Conservation (phyloP, 257 asterid species). For the Scutellaria galericulata region DNA sequence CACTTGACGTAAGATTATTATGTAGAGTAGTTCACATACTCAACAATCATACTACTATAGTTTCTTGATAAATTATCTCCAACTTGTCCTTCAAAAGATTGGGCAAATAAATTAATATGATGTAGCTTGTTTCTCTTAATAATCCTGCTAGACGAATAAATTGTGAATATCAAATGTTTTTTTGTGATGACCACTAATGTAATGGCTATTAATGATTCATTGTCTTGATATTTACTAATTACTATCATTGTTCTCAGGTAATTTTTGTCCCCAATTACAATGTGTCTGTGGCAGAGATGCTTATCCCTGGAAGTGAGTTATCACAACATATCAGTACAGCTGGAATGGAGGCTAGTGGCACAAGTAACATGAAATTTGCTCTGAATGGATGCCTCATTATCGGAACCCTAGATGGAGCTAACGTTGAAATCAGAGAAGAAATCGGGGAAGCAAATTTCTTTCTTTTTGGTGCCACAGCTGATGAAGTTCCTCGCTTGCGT, state of each 20-base stretch:
- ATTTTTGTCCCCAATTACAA: slow-evolving; percentile 97
- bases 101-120: not conserved
- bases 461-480: slow-evolving; percentile 96
- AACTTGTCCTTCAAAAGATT: not conserved
- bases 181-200: slow-evolving; percentile 17
- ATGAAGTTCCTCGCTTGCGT: slow-evolving; percentile 83
- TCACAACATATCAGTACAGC: slow-evolving; percentile 99
- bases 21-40: slow-evolving; percentile 12
- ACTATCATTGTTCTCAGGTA: slow-evolving; percentile 53
- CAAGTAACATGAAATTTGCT: slow-evolving; percentile 99
- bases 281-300: slow-evolving; percentile 97
- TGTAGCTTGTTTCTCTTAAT: slow-evolving; percentile 16
- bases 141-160: slow-evolving; percentile 5
- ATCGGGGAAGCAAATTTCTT: slow-evolving; percentile 87
- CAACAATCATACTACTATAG: not conserved
- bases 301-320: slow-evolving; percentile 97
- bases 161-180: not conserved
- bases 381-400: slow-evolving; percentile 96
- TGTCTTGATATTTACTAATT: not conserved
- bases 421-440: slow-evolving; percentile 98
- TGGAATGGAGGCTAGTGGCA: slow-evolving; percentile 99
- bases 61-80: slow-evolving; percentile 7
- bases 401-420: slow-evolving; percentile 98
- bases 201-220: not conserved
- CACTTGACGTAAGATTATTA: not conserved